Evolutionary conservation across 768 basidiomycete genomes (phyloP).

Genomic region (Macrolepiota fuliginosa): DNA sequence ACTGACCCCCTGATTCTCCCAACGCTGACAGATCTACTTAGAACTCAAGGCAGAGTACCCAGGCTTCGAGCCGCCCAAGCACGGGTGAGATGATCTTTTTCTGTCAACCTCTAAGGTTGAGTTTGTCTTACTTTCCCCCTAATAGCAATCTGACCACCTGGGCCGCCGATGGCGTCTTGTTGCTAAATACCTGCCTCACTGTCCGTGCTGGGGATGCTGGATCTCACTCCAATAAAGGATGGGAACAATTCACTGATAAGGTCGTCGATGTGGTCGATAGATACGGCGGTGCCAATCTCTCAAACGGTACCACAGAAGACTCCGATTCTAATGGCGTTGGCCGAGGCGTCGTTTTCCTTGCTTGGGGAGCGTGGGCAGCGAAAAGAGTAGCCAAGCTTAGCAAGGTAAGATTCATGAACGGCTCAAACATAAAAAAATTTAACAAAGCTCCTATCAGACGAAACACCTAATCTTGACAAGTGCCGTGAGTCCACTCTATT

Average conservation of each 20-base stretch:
- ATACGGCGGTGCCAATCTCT: slow-evolving; percentile 72
- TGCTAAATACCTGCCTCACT: slow-evolving; percentile 92
- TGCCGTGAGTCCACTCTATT: slow-evolving; percentile 49
- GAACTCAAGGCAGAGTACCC: slow-evolving; percentile 85
- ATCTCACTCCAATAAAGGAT: slow-evolving; percentile 84
- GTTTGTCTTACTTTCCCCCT: slow-evolving; percentile 9
- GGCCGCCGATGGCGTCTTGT: slow-evolving; percentile 84
- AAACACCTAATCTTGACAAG: slow-evolving; percentile 81
- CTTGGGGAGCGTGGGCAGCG: slow-evolving; percentile 87
- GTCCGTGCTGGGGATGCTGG: slow-evolving; percentile 73
- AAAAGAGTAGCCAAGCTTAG: slow-evolving; percentile 79
- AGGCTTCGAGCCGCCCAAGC: slow-evolving; percentile 71
- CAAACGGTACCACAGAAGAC: slow-evolving; percentile 18
- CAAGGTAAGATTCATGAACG: slow-evolving; percentile 44
- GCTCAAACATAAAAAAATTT: not conserved
- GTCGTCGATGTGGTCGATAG: slow-evolving; percentile 76
- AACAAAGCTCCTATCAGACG: slow-evolving; percentile 36
- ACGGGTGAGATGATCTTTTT: slow-evolving; percentile 61
- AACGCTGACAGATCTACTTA: slow-evolving; percentile 66
- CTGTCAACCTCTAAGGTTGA: not conserved
- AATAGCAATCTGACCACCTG: slow-evolving; percentile 74
- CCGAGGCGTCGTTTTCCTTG: slow-evolving; percentile 76
- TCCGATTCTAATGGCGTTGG: slow-evolving; percentile 46
- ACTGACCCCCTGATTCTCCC: slow-evolving; percentile 7
- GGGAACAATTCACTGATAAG: slow-evolving; percentile 86